Base-by-base conservation (phyloP, 2,329 filamentous ascomycete species). In the Talaromyces marneffei region DNA sequence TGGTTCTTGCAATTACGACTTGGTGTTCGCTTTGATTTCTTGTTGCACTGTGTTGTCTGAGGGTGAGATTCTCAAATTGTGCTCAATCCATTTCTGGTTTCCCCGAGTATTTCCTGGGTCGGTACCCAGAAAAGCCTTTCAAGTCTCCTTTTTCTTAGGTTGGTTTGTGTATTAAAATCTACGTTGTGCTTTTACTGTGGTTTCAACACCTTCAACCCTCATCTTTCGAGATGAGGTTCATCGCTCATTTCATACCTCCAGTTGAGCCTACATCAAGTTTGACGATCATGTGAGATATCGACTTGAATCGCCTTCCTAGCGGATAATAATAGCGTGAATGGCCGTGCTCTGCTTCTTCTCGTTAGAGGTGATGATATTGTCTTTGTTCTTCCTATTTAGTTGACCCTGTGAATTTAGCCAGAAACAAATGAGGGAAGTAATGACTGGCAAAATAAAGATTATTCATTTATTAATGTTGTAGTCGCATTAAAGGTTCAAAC, bases 71-170 rank as follows among this genome's bases (percentile, higher is more conserved):
- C 25, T 18, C 35, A 55, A 55, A 40, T 39, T 55, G 52, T 55
- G 52, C 40, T 10, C 18, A 33, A 53, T 27, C 29, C 29, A 27
- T 18, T 2, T 37, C 27, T 2, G n/a, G 39, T 16, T 29, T 39
- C 6, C 18, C 18, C 31, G 6, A 20, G 46, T 12, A 29, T 18
- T 18, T 14, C 18, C 29, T 33, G 48, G 16, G 16, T 29, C 48
- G n/a, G 52, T 55, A 29, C 33, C 16, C 52, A 39, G 52, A 55
- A 55, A 55, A 55, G 52, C 35, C 35, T 55, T 18, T n/a, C 33
- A 20, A 39, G 18, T 39, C 20, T 39, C 20, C 31, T 39, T 39
- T 39, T 39, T 33, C n/a, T 37, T 37, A 14, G 50, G 18, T 54
- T 16, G 18, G 31, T 40, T 14, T 54, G 29, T 55, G 52, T 55